Conservation (phyloP, 139 green algal species). For the Gonium pectorale region DNA sequence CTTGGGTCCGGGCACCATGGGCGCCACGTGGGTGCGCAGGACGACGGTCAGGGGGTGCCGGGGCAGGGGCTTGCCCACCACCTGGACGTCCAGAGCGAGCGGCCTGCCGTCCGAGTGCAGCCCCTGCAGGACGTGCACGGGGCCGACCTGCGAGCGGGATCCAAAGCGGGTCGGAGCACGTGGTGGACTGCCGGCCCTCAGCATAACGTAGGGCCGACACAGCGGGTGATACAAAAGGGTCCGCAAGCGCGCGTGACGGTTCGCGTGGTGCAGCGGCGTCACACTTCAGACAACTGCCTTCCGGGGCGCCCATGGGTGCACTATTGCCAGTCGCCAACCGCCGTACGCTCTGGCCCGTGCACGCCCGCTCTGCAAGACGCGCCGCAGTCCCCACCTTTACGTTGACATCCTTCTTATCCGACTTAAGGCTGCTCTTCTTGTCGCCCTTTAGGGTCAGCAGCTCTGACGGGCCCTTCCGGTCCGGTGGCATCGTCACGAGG, state of each 20-base stretch:
- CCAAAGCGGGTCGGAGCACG: too few species aligned
- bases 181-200: too few species aligned
- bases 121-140: neutral
- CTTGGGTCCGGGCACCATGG: conserved; percentile 12
- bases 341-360: too few species aligned
- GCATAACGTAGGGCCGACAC: too few species aligned
- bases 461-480: neutral
- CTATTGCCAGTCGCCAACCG: too few species aligned
- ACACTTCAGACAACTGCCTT: too few species aligned
- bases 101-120: neutral
- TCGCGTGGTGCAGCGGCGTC: too few species aligned
- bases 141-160: conserved; percentile 12
- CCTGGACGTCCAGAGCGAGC: neutral
- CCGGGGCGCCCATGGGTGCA: too few species aligned
- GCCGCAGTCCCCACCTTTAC: too few species aligned
- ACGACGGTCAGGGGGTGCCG: neutral
- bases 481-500: neutral
- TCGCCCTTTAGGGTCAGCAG: neutral
- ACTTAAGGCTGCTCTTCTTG: conserved; percentile 40
- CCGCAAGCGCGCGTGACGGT: too few species aligned
- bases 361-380: too few species aligned
- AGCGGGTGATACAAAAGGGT: too few species aligned
- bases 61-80: conserved; percentile 27
- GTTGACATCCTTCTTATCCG: neutral
- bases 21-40: neutral